Base-by-base conservation (phyloP, 306 rosid genomes). In the Erythrophleum fordii region DNA sequence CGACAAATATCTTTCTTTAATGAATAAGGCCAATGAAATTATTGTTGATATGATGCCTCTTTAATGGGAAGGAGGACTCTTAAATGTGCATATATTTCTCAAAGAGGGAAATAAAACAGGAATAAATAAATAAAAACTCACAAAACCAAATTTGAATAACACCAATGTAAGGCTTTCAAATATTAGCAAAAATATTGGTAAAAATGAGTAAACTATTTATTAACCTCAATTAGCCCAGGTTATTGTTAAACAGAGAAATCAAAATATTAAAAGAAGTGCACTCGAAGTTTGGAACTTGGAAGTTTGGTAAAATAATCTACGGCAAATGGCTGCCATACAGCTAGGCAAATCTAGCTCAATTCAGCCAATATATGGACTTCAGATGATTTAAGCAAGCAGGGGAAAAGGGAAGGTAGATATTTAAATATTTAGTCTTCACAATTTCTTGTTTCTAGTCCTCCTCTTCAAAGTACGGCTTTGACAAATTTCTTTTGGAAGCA, bases 61-160 rank as follows among this genome's bases (percentile, higher is more conserved):
- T 78, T 52, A 8, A 12, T 34, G 70, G 46, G 35, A 70, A 28
- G 70, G 29, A 58, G 17, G 31, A 29, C 51, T 46, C 42, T 29
- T 58, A 34, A 25, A 22, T 18, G 8, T 4, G 68, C 44, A 73
- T 17, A 51, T 20, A 81, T 81, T 73, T 65, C 23, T 49, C 45
- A 73, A 74, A 73, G 75, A 13, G 55, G 56, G 69, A 48, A 25
- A 52, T 53, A 53, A 51, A 16, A 18, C 26, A 53, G 59, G 26
- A 8, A 53, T 6, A 58, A 25, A 58, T 8, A 0, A 58, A 58
- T 3, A 10, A 58, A 58, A 26, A 35, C 0, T 13, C 67, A 14
- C 16, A 60, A 60, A 60, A 60, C 39, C 39, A 60, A 26, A 60
- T 28, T 26, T 45, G 53, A 41, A 35, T 8, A 35, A 18, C 48